phyloP scores from a whole-genome alignment of 495 filamentous ascomycete species.

The Neurospora sp. region DNA sequence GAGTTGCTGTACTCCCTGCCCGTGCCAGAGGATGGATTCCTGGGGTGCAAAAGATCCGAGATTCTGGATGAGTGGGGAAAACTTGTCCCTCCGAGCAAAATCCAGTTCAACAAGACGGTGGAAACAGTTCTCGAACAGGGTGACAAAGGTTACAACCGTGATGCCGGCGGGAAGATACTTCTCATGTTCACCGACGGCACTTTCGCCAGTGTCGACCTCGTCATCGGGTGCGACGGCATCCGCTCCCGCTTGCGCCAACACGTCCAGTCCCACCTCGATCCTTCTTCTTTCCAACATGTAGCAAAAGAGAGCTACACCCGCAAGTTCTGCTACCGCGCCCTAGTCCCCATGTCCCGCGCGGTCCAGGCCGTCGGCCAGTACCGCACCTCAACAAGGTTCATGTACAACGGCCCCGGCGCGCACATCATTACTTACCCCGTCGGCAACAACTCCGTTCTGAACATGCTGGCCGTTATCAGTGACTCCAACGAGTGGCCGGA shows the following conservation, averaged over 20 bases:
- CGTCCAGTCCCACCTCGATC: slow-evolving; percentile 15
- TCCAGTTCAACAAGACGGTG: slow-evolving; percentile 27
- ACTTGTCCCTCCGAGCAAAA: slow-evolving; percentile 9
- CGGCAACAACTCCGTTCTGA: slow-evolving; percentile 24
- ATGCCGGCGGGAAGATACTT: slow-evolving; percentile 8
- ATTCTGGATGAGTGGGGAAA: slow-evolving; percentile 33
- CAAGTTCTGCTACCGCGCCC: slow-evolving; percentile 35
- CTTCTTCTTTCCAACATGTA: not conserved
- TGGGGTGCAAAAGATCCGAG: slow-evolving; percentile 29
- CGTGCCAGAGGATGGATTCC: slow-evolving; percentile 32
- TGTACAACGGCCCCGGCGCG: slow-evolving; percentile 32
- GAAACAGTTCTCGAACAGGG: not conserved
- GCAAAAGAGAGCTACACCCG: slow-evolving; percentile 24
- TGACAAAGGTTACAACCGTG: not conserved
- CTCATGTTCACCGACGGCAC: slow-evolving; percentile 27
- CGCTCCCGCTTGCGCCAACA: slow-evolving; percentile 28
- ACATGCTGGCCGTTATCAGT: slow-evolving; percentile 29
- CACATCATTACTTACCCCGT: slow-evolving; percentile 34
- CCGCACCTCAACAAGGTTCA: slow-evolving; percentile 22
- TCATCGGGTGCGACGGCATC: slow-evolving; percentile 39
- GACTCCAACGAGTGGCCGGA: slow-evolving; percentile 26
- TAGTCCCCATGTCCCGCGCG: slow-evolving; percentile 30
- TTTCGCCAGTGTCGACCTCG: slow-evolving; percentile 24
- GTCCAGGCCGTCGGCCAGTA: slow-evolving; percentile 15
- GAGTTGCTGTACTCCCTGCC: slow-evolving; percentile 22